Evolutionary conservation across 1,139 yeast genomes (phyloP).

Genomic region (Protomyces inouyei): DNA sequence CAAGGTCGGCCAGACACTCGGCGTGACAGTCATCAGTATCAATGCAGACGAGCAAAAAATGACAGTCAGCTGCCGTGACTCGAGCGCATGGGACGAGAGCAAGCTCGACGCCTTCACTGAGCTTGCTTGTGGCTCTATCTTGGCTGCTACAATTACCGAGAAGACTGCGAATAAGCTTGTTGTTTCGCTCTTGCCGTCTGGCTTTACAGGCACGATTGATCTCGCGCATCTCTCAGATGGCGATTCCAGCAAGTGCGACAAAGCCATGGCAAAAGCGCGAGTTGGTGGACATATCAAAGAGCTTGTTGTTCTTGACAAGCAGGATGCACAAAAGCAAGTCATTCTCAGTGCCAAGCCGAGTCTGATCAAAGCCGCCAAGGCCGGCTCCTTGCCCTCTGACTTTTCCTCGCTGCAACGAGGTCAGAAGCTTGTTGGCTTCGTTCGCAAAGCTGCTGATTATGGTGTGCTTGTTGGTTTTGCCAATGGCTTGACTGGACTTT

Average conservation of each 20-base stretch:
- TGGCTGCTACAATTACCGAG: slow-evolving; percentile 62
- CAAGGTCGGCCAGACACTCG: slow-evolving; percentile 77
- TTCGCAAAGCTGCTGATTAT: slow-evolving; percentile 63
- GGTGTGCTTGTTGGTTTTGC: slow-evolving; percentile 85
- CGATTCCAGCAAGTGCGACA: slow-evolving; percentile 63
- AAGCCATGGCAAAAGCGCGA: slow-evolving; percentile 51
- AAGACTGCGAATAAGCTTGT: slow-evolving; percentile 62
- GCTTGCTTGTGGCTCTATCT: slow-evolving; percentile 59
- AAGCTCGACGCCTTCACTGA: slow-evolving; percentile 44
- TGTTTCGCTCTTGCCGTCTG: slow-evolving; percentile 48
- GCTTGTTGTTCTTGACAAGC: slow-evolving; percentile 65
- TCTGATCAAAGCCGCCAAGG: slow-evolving; percentile 59
- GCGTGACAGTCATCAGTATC: slow-evolving; percentile 59
- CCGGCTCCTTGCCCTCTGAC: slow-evolving; percentile 51
- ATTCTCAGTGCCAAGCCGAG: slow-evolving; percentile 62
- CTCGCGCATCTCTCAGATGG: slow-evolving; percentile 75
- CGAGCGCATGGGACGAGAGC: slow-evolving; percentile 53
- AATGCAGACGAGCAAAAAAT: slow-evolving; percentile 55
- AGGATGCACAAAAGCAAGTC: slow-evolving; percentile 55
- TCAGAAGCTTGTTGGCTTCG: slow-evolving; percentile 58
- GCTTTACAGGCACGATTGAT: slow-evolving; percentile 65
- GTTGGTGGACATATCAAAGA: slow-evolving; percentile 59
- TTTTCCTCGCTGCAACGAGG: slow-evolving; percentile 59
- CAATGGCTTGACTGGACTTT: slow-evolving; percentile 74
- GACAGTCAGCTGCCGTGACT: slow-evolving; percentile 68